These are phyloP conservation scores for Fagopyrum homotropicum DNA, from an alignment of 148 eudicot species.

Conservation along the genomic window DNA sequence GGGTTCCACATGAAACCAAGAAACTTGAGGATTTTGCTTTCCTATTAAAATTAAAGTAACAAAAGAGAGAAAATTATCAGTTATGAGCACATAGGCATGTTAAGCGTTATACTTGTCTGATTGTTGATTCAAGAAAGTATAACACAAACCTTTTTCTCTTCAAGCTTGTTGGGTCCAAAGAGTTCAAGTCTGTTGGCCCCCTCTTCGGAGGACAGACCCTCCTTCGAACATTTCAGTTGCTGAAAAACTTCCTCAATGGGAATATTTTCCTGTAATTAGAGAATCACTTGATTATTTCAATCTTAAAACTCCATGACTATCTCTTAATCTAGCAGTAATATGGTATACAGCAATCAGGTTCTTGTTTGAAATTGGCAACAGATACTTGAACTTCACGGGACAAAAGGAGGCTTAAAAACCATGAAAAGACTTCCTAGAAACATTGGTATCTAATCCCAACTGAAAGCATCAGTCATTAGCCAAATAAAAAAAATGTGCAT, in stretches of 20 bases:
- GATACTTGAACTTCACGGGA: neutral
- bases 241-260: constrained; percentile 19
- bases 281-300: neutral
- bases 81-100: neutral
- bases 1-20: constrained; percentile 48
- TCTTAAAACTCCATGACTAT: neutral
- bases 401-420: neutral
- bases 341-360: neutral
- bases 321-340: neutral
- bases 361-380: neutral
- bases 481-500: neutral
- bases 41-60: constrained; percentile 17
- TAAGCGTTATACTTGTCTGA: neutral
- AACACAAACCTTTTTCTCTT: constrained; percentile 19
- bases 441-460: neutral
- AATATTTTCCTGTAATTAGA: constrained; percentile 13
- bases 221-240: constrained; percentile 17
- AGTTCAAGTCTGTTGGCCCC: constrained; percentile 13
- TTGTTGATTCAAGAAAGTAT: neutral
- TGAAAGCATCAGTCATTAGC: neutral
- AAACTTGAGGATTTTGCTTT: constrained; percentile 33
- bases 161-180: constrained; percentile 21
- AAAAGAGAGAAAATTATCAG: neutral
- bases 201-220: constrained; percentile 17
- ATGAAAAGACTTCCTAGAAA: neutral